Evolutionary conservation across 345 rosid genomes (phyloP).

Genomic region (Lepidium didymum): DNA sequence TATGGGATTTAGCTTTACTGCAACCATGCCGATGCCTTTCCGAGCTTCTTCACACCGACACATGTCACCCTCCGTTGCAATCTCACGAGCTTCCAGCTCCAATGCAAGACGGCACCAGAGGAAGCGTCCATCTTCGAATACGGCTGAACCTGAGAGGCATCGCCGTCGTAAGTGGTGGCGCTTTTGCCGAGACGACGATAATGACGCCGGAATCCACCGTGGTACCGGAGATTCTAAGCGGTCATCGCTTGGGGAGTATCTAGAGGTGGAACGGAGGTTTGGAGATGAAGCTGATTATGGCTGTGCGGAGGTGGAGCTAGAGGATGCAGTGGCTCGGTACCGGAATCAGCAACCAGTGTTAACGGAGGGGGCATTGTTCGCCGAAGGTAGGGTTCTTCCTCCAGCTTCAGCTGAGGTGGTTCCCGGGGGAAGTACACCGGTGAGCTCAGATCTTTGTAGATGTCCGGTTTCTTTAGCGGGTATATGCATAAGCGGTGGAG

Average conservation of each 20-base stretch:
- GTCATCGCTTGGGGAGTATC: slow-evolving; percentile 79
- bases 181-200: slow-evolving; percentile 60
- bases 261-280: slow-evolving; percentile 84
- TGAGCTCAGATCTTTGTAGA: slow-evolving; percentile 41
- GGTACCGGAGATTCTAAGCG: slow-evolving; percentile 35
- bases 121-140: slow-evolving; percentile 26
- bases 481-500: slow-evolving; percentile 59
- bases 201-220: slow-evolving; percentile 10
- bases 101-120: slow-evolving; percentile 6
- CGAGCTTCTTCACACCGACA: slow-evolving; percentile 53
- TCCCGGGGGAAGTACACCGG: slow-evolving; percentile 36
- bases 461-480: slow-evolving; percentile 69
- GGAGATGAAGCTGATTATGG: slow-evolving; percentile 54
- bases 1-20: slow-evolving; percentile 80
- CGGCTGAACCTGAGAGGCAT: slow-evolving; percentile 38
- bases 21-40: slow-evolving; percentile 41
- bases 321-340: slow-evolving; percentile 35
- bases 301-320: slow-evolving; percentile 52
- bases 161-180: slow-evolving; percentile 73
- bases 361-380: slow-evolving; percentile 54
- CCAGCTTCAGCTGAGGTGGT: slow-evolving; percentile 34
- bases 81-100: slow-evolving; percentile 18
- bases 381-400: slow-evolving; percentile 81
- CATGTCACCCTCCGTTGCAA: slow-evolving; percentile 23
- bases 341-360: slow-evolving; percentile 23